Base-by-base conservation (phyloP, 257 asterid species). In the Nicotiana benthamiana region DNA sequence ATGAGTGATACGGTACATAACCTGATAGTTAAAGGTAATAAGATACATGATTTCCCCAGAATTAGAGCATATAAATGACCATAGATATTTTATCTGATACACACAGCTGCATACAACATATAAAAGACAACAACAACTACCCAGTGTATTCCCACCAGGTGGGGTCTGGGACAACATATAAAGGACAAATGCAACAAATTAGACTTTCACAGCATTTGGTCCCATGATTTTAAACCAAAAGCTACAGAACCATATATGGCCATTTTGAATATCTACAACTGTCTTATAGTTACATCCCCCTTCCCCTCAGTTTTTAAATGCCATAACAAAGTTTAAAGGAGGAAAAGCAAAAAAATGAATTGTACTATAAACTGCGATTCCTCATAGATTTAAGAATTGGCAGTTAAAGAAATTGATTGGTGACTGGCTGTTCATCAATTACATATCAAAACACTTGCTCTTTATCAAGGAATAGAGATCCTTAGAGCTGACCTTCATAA, bases 401-500 rank as follows among this genome's bases (percentile, higher is more conserved):
- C 78, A 46, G 78, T 46, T 15, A 22, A 72, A 46, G 60, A 46
- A 72, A 46, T 46, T 57, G 15, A 72, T 46, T 72, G 16, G 60
- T 22, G 8, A 51, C n/a, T 43, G 59, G 60, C 22, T 72, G 78
- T 53, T 46, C 40, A 72, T 24, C 36, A 72, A 15, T 70, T 12
- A 40, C 34, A 70, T 46, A 24, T 11, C 22, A 72, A 48, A 53
- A 24, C 40, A 77, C 22, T 79, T 46, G 74, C 67, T 22, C 22
- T 46, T 75, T 74, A 77, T 81, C 77, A 64, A 77, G 86, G 61
- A 75, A 80, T 60, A 77, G 81, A 81, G 84, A 65, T 77, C 80
- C 75, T 63, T 70, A 79, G 60, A 83, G 64, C 91, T 82, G 54
- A 91, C 99, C 99, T 89, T 93, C 99, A 88, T 93, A 95, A 85